Base-by-base conservation (phyloP, 2,329 filamentous ascomycete genomes). In the Fusarium odoratissimum region DNA sequence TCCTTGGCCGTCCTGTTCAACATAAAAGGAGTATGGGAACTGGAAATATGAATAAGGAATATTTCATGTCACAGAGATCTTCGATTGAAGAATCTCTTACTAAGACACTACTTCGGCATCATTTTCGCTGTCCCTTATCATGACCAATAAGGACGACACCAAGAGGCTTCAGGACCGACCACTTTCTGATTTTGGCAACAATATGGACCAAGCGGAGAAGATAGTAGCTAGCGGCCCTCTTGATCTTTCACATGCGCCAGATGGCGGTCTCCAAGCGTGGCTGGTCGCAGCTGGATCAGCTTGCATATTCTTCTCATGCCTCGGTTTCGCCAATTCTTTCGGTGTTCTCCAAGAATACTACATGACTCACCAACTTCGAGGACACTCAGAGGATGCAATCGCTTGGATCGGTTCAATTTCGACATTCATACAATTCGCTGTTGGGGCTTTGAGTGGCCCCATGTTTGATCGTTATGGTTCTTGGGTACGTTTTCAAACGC, bases 311-410 rank as follows among this genome's bases (percentile, higher is more conserved):
- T 85, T 86, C 73, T 81, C 77, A 7, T 78, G 75, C 17, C 73
- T 86, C 0, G 84, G 84, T 19, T 84, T 83, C 64, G 67, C 80
- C 55, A 86, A 86, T 73, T 83, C 82, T 0, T 86, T 84, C 46
- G 85, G 86, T 21, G 78, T 83, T 8, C 85, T 86, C 57, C 81
- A 83, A 60, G 80, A 83, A 3, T 86, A 84, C 73, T 86, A 86
- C 75, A 71, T 82, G 55, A 62, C 72, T 1, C 79, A 84, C 31
- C 78, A 81, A 46, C 80, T 86, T 5, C 41, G 21, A 3, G 70
- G 75, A 28, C 58, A 79, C 3, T 75, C 80, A 2, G 65, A 79
- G 1, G 79, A 82, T 48, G 72, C 79, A 7, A 75, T 86, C 28
- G 77, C 84, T 8, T 86, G 84, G 84, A 85, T 86, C 33, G 83